Evolutionary conservation across 2,329 filamentous ascomycete genomes (phyloP).

Genomic region (Aspergillus udagawae): DNA sequence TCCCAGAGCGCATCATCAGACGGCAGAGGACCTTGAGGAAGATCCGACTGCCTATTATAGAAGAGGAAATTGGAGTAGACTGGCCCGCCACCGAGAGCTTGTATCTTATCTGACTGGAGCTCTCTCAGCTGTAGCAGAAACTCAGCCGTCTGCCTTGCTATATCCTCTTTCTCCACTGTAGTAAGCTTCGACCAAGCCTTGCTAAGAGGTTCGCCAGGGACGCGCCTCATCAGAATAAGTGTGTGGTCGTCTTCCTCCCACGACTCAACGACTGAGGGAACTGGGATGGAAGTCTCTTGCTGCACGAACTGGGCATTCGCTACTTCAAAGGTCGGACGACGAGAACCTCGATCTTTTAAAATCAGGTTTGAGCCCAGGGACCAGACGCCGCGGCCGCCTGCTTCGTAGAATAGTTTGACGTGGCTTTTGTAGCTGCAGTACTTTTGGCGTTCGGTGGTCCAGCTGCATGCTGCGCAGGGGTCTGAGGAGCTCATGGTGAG

Average conservation of each 20-base stretch:
- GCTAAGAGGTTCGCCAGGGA: conserved; percentile 14
- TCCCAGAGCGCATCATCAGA: conserved; percentile 12
- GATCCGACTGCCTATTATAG: background rate
- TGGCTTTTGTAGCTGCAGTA: conserved; percentile 14
- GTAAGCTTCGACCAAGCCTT: conserved; percentile 15
- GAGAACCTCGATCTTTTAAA: conserved; percentile 23
- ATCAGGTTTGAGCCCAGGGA: conserved; percentile 25
- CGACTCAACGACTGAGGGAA: conserved; percentile 5
- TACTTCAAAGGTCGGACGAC: conserved; percentile 9
- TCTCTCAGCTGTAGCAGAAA: conserved; percentile 18
- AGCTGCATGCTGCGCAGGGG: conserved; percentile 12
- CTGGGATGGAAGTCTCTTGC: conserved; percentile 14
- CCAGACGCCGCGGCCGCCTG: conserved; percentile 25
- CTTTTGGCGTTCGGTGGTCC: conserved; percentile 12
- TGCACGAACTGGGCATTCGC: conserved; percentile 10
- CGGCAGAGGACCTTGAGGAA: conserved; percentile 7
- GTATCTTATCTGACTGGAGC: conserved; percentile 12
- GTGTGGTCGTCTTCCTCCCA: conserved; percentile 2
- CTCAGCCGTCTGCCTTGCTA: conserved; percentile 19
- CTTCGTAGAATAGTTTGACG: conserved; percentile 19
- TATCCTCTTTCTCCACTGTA: conserved; percentile 14
- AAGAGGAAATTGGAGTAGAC: conserved; percentile 13
- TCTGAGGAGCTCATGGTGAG: background rate
- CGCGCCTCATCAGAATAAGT: conserved; percentile 10
- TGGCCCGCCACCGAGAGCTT: conserved; percentile 10